Percentiles rank a stretch among this genome's conserved stretches.
phyloP scores from a whole-genome alignment of 1,284 basidiomycete species.

The Tilletia caries region DNA sequence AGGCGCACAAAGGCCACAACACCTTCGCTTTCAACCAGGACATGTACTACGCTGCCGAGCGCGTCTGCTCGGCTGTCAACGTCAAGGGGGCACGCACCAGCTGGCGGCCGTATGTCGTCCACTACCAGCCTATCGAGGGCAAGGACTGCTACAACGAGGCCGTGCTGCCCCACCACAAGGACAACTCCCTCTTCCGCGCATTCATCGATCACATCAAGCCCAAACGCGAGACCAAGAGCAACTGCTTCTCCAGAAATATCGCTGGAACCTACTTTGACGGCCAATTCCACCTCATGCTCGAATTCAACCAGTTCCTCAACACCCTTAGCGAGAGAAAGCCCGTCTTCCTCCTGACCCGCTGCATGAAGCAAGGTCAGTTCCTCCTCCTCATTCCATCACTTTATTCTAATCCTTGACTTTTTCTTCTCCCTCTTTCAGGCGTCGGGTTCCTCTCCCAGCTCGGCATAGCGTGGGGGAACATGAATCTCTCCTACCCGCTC shows the following conservation, averaged over 20 bases:
- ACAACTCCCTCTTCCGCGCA: neutral
- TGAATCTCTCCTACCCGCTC: conserved; percentile 1
- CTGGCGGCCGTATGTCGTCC: neutral
- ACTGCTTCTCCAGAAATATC: neutral
- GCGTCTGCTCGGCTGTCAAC: neutral
- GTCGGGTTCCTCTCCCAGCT: neutral
- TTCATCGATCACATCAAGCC: neutral
- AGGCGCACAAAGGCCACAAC: neutral
- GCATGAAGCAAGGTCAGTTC: conserved; percentile 5
- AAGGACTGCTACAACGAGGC: neutral
- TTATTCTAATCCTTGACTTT: neutral
- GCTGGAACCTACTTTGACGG: neutral
- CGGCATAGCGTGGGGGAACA: neutral
- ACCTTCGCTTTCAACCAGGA: neutral
- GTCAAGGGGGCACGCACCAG: neutral
- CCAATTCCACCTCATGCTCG: neutral
- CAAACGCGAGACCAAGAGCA: neutral
- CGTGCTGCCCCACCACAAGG: neutral
- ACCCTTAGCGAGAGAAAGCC: neutral
- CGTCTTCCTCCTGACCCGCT: conserved; percentile 5
- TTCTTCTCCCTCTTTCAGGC: neutral
- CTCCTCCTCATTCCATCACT: neutral
- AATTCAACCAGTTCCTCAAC: neutral
- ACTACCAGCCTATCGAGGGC: neutral
- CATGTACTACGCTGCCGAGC: neutral